Percentiles rank a stretch among this genome's conserved stretches.
phyloP scores from a whole-genome alignment of 257 asterid species.

The Eucommia ulmoides region DNA sequence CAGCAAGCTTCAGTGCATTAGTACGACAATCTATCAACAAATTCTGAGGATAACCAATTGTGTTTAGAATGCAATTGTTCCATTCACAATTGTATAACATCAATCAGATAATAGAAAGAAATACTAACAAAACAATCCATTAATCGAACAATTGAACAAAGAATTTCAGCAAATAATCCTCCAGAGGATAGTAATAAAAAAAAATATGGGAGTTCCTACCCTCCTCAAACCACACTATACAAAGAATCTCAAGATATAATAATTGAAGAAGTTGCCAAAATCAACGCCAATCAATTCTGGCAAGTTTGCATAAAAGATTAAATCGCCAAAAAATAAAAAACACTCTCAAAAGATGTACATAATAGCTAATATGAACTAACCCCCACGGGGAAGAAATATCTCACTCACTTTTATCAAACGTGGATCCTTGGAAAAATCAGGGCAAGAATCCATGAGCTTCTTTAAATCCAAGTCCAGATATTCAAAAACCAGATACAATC shows the following conservation, averaged over 20 bases:
- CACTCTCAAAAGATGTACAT: neutral
- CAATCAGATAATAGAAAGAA: neutral
- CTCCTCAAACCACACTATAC: neutral
- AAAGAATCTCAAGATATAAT: neutral
- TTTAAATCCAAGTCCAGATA: conserved; percentile 94
- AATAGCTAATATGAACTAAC: neutral
- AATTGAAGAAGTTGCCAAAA: neutral
- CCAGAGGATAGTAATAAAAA: too few species aligned
- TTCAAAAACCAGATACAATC: conserved; percentile 89
- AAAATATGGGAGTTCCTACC: too few species aligned
- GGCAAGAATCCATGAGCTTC: conserved; percentile 73
- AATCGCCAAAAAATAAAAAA: neutral
- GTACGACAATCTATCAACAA: neutral
- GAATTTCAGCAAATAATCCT: neutral
- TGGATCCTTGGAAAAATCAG: neutral
- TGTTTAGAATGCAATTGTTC: neutral
- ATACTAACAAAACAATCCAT: neutral
- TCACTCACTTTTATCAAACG: neutral
- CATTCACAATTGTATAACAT: too few species aligned
- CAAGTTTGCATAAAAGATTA: too few species aligned
- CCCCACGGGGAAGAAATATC: neutral
- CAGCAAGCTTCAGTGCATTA: neutral
- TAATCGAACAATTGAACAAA: neutral
- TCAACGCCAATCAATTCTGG: neutral
- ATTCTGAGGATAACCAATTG: neutral